Base-by-base conservation (phyloP, 306 rosid species). In the Fagus crenata region DNA sequence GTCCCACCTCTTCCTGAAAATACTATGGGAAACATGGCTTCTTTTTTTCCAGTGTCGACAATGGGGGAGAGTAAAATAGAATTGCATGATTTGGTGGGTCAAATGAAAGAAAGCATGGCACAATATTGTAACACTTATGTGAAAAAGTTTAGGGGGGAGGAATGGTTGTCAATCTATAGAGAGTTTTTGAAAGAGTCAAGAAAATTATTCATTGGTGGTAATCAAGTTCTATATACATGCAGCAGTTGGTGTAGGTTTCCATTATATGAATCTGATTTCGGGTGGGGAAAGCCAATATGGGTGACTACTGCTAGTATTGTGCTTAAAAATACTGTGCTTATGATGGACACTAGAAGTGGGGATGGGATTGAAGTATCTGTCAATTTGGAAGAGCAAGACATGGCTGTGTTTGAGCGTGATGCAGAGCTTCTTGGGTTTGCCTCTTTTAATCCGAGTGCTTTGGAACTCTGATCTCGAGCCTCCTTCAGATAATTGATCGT, bases 21-120 rank as follows among this genome's bases (percentile, higher is more conserved):
- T 2, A 41, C 69, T 9, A 33, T 76, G 6, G 90, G 93, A 11
- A 89, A 86, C 74, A 0, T 78, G 63, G 18, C 37, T 12, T 84
- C 83, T 82, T 3, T 9, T 35, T 14, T 55, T 2, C 11, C 37
- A 3, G 42, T 74, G 1, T 6, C 35, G 4, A 60, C 5, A 46
- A 46, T 2, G 7, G 78, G 54, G 17, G 37, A 31, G 28, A 11
- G 5, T 11, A 73, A 77, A 28, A 49, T 14, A 3, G 59, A 82
- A 3, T 8, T 89, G 1, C 43, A 68, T 6, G 87, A 67, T 1
- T 18, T 84, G 78, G 89, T 85, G 3, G 31, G 60, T 3, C 28
- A 67, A 54, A 78, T 49, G 75, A 84, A 69, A 42, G 49, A 87
- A 42, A 76, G 42, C 7, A 7, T 83, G 11, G 0, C 1, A 0